Conservation (phyloP, 208 protist species). For the Wallacemonas sp. region DNA sequence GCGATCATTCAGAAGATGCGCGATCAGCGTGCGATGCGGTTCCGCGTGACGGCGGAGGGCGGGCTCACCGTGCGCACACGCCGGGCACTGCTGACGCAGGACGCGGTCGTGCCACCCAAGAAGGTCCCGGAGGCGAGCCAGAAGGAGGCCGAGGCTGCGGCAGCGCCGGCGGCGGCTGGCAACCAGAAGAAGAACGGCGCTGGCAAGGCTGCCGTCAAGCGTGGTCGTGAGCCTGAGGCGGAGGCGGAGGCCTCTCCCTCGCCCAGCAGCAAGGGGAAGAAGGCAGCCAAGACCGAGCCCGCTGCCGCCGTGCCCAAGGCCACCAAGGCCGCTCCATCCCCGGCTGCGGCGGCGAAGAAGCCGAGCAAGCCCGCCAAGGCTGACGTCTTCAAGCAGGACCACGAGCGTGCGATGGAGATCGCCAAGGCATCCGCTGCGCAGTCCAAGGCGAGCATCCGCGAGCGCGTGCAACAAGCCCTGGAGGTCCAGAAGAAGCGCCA, state of each 20-base stretch:
- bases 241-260: slow-evolving; percentile 13
- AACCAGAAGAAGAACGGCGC: too few relatives aligned
- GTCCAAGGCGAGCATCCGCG: slow-evolving; percentile 47
- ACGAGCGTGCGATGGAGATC: slow-evolving; percentile 45
- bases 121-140: not conserved
- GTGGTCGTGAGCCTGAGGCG: slow-evolving; percentile 7
- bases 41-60: slow-evolving; percentile 67
- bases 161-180: slow-evolving; percentile 15
- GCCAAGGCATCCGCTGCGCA: slow-evolving; percentile 55
- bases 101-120: slow-evolving; percentile 22
- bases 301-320: slow-evolving; percentile 1
- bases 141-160: slow-evolving; percentile 20
- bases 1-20: slow-evolving; percentile 53
- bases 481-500: slow-evolving; percentile 55
- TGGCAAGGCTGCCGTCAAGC: slow-evolving; percentile 31
- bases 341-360: not conserved
- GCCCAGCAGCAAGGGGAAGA: slow-evolving; percentile 11
- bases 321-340: slow-evolving; percentile 9
- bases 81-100: slow-evolving; percentile 57
- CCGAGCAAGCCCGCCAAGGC: not conserved
- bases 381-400: slow-evolving; percentile 55
- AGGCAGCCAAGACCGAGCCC: slow-evolving; percentile 1
- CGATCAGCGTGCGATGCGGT: slow-evolving; percentile 70
- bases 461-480: slow-evolving; percentile 57
- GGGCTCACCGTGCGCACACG: slow-evolving; percentile 78